These are phyloP conservation scores for Cryptosporidium parvum DNA, from an alignment of 169 alveolate species.

Conservation along the genomic window DNA sequence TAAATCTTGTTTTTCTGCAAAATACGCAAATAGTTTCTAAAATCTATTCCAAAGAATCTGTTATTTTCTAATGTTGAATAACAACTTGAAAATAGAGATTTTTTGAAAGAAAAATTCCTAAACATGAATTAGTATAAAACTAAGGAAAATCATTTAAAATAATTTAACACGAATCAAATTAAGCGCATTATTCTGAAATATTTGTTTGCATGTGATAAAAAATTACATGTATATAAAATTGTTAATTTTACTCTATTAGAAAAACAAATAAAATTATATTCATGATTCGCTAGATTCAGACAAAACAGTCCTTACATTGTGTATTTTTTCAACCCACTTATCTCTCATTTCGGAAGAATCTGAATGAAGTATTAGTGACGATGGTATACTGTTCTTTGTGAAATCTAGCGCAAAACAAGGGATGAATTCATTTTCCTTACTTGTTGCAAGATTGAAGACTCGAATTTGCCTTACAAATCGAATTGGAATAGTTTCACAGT, in stretches of 20 bases:
- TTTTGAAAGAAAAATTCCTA: background rate
- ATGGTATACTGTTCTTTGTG: constrained; percentile 50
- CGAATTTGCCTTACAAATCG: constrained; percentile 71
- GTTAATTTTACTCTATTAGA: background rate
- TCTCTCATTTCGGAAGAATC: constrained; percentile 69
- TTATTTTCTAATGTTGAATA: background rate
- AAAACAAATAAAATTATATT: background rate
- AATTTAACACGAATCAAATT: background rate
- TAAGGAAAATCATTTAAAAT: background rate
- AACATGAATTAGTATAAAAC: background rate
- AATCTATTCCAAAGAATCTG: background rate
- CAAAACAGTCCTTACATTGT: constrained; percentile 58
- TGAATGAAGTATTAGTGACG: constrained; percentile 52
- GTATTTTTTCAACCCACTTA: constrained; percentile 70
- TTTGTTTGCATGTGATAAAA: background rate
- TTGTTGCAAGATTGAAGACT: constrained; percentile 57
- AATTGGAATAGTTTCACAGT: constrained; percentile 56
- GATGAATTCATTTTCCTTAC: constrained; percentile 46
- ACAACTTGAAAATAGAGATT: background rate
- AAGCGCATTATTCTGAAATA: background rate
- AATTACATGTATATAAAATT: constrained; percentile 1
- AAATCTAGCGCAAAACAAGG: constrained; percentile 72
- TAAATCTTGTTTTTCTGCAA: background rate
- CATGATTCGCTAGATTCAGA: constrained; percentile 26
- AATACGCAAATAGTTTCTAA: background rate